Evolutionary conservation across 805 yeast species (phyloP).

Genomic region (Lipomyces chichibuensis): DNA sequence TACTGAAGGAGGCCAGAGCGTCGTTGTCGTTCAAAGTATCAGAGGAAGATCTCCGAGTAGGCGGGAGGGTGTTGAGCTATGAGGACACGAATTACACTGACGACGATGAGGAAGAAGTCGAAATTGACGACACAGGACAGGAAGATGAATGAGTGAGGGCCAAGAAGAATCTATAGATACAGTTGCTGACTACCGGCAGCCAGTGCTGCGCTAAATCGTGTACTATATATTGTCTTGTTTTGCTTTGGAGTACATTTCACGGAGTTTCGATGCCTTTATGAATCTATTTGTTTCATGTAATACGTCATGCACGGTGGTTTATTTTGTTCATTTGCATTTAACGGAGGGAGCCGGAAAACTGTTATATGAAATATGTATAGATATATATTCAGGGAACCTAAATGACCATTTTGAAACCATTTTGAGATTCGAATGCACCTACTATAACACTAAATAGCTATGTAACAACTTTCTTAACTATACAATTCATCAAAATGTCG

Average conservation of each 20-base stretch:
- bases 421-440: not conserved
- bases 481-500: constrained; percentile 12
- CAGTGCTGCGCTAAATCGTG: not conserved
- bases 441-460: not conserved
- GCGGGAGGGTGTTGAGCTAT: constrained; percentile 22
- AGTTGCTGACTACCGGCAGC: not conserved
- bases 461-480: not conserved
- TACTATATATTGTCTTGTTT: not conserved
- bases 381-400: not conserved
- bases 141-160: not conserved
- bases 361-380: not conserved
- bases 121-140: not conserved
- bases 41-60: constrained; percentile 15
- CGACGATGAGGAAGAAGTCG: not conserved
- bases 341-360: not conserved
- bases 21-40: constrained; percentile 12
- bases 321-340: not conserved
- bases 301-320: not conserved
- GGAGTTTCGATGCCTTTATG: not conserved
- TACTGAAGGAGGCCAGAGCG: constrained; percentile 21
- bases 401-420: not conserved
- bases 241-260: not conserved
- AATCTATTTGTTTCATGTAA: not conserved
- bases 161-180: not conserved
- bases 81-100: constrained; percentile 8